Conservation (phyloP, 306 rosid genomes). For the Quercus dentata region DNA sequence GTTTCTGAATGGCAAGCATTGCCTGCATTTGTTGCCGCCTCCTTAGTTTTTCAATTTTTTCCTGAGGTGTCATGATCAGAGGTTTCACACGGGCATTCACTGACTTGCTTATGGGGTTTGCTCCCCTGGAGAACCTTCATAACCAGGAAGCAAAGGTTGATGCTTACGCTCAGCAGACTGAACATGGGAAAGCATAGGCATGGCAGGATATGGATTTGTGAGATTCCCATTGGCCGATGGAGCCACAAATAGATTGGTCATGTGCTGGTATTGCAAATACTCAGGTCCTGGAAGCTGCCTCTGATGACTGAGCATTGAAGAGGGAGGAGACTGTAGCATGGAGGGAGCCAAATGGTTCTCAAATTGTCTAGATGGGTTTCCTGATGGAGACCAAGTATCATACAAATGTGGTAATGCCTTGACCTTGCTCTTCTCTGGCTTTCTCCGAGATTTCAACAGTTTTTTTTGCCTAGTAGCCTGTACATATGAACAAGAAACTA, state of each 20-base stretch:
- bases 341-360: slow-evolving; percentile 49
- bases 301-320: slow-evolving; percentile 44
- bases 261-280: slow-evolving; percentile 46
- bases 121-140: slow-evolving; percentile 40
- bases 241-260: slow-evolving; percentile 45
- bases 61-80: slow-evolving; percentile 87
- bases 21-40: slow-evolving; percentile 95
- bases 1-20: slow-evolving; percentile 90
- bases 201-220: slow-evolving; percentile 49
- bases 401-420: slow-evolving; percentile 39
- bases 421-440: slow-evolving; percentile 40
- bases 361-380: slow-evolving; percentile 40
- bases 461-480: slow-evolving; percentile 56
- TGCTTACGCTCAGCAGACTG: slow-evolving; percentile 48
- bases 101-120: slow-evolving; percentile 36
- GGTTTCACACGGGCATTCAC: slow-evolving; percentile 40
- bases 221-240: slow-evolving; percentile 47
- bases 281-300: slow-evolving; percentile 54
- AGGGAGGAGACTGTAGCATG: slow-evolving; percentile 45
- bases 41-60: slow-evolving; percentile 89
- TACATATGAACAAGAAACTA: slow-evolving; percentile 18
- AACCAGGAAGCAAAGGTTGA: slow-evolving; percentile 40
- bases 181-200: slow-evolving; percentile 56
- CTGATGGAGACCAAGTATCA: slow-evolving; percentile 59
- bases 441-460: slow-evolving; percentile 40